Evolutionary conservation across 352 stramenopile genomes (phyloP).

Genomic region (Globisporangium recalcitrans): DNA sequence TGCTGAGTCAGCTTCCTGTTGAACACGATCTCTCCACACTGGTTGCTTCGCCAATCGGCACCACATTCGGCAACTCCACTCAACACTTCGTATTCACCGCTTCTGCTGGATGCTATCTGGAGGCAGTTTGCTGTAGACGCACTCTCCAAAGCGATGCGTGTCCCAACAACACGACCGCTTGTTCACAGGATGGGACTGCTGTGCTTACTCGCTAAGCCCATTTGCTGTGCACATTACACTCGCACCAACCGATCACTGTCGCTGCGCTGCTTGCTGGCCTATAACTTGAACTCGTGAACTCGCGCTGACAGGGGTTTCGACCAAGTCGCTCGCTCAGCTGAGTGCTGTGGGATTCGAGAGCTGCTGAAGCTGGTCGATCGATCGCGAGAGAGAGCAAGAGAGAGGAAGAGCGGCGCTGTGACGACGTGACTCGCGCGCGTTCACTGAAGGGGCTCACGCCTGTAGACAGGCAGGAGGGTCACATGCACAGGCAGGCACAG

Average conservation of each 20-base stretch:
- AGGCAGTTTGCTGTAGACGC: too few species aligned
- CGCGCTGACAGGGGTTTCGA: neutral
- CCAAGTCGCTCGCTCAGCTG: neutral
- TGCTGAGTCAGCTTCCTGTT: neutral
- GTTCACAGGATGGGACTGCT: too few species aligned
- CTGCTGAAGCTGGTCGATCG: neutral
- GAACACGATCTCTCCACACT: too few species aligned
- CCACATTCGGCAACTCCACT: too few species aligned
- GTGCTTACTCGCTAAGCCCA: too few species aligned
- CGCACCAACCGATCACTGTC: neutral
- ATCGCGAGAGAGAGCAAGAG: neutral
- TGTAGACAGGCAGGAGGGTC: neutral
- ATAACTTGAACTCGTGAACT: neutral
- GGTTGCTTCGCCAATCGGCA: neutral
- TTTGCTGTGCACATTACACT: too few species aligned
- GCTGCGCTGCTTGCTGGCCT: neutral
- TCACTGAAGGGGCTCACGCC: neutral
- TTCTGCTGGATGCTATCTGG: too few species aligned
- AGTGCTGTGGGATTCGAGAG: neutral
- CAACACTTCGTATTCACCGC: too few species aligned
- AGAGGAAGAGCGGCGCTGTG: neutral
- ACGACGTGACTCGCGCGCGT: neutral
- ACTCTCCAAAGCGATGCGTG: neutral
- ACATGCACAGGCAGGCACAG: conserved; percentile 6
- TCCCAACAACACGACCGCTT: too few species aligned